Conservation (phyloP, 495 filamentous ascomycete genomes). For the Hypoxylon fuscum region DNA sequence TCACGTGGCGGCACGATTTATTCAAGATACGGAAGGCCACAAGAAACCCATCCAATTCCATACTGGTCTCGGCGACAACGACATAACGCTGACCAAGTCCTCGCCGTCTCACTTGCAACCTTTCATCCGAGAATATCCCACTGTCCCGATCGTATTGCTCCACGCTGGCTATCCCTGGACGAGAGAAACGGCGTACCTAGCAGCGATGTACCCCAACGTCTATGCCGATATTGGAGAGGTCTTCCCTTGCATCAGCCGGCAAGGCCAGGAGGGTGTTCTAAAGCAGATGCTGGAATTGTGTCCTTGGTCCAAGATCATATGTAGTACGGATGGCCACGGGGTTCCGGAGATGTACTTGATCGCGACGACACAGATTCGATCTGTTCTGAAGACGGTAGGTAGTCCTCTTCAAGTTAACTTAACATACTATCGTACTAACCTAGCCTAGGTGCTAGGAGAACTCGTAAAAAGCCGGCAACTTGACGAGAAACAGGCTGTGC, state of each 20-base stretch:
- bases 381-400: conserved; percentile 71
- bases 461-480: conserved; percentile 69
- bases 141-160: conserved; percentile 79
- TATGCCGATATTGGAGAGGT: conserved; percentile 89
- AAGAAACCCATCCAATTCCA: conserved; percentile 88
- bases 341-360: conserved; percentile 86
- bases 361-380: conserved; percentile 79
- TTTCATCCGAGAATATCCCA: conserved; percentile 73
- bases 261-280: conserved; percentile 79
- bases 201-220: conserved; percentile 80
- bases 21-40: conserved; percentile 49
- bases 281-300: conserved; percentile 79
- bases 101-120: conserved; percentile 82
- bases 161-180: conserved; percentile 89
- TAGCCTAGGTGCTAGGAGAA: conserved; percentile 65
- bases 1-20: conserved; percentile 59
- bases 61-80: conserved; percentile 86
- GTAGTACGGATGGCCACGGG: conserved; percentile 86
- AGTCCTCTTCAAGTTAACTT: background rate
- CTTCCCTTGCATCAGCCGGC: conserved; percentile 81
- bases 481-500: conserved; percentile 63
- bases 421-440: background rate
- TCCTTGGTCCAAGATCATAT: conserved; percentile 79
- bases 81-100: conserved; percentile 72
- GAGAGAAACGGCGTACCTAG: conserved; percentile 82